Conservation (phyloP, 2,329 filamentous ascomycete genomes). For the Cryphonectria japonica region DNA sequence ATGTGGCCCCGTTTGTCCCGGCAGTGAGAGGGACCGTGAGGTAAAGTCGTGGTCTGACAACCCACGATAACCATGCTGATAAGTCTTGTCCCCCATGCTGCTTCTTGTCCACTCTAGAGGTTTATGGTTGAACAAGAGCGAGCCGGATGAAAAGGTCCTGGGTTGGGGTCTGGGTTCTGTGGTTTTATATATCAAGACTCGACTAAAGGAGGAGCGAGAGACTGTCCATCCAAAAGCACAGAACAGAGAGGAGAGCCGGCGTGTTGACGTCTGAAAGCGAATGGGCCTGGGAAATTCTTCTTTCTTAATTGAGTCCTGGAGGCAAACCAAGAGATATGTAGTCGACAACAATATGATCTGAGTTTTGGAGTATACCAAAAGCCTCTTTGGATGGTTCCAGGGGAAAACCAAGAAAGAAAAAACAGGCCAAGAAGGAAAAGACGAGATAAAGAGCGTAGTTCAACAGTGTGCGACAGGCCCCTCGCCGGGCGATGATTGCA, state of each 20-base stretch:
- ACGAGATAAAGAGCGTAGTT: slow-evolving; percentile 10
- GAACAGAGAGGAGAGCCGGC: slow-evolving; percentile 8
- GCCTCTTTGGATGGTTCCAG: background rate
- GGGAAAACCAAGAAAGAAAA: background rate
- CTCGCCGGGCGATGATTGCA: slow-evolving; percentile 4
- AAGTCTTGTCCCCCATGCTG: slow-evolving; percentile 26
- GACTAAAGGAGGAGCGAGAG: slow-evolving; percentile 1
- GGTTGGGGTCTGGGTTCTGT: background rate
- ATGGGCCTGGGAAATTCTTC: background rate
- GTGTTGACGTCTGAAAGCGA: background rate
- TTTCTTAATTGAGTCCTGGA: background rate
- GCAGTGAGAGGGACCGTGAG: slow-evolving; percentile 15
- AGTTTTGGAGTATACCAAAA: background rate
- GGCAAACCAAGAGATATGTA: background rate
- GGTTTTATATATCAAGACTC: background rate
- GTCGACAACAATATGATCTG: slow-evolving; percentile 2
- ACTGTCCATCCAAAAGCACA: slow-evolving; percentile 1
- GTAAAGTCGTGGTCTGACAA: slow-evolving; percentile 21
- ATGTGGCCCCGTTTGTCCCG: slow-evolving; percentile 18
- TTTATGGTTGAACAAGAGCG: background rate
- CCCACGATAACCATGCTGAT: slow-evolving; percentile 24
- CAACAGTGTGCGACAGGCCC: slow-evolving; percentile 8
- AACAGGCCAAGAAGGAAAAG: background rate
- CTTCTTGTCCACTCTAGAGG: background rate
- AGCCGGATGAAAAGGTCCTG: background rate